phyloP scores from a whole-genome alignment of 2,329 filamentous ascomycete genomes.

The Elsinoe australis region DNA sequence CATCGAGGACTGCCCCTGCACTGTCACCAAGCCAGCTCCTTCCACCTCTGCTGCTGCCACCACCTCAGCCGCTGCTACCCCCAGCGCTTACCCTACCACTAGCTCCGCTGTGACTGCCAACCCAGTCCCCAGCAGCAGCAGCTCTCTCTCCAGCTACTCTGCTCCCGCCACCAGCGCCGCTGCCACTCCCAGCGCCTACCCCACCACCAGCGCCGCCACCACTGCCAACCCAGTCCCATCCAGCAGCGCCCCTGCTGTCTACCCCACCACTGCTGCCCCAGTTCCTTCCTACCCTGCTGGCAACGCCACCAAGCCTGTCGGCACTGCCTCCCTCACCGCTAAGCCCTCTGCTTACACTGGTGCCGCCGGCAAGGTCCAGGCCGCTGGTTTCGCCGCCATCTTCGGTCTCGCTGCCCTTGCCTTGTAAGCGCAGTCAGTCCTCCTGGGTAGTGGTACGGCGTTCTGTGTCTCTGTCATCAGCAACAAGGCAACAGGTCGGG shows the following conservation, averaged over 20 bases:
- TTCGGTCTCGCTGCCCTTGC: conserved; percentile 42
- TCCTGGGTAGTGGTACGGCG: no score
- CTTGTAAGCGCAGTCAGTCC: conserved; percentile 22
- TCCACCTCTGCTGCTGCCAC: conserved; percentile 40
- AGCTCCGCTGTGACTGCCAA: conserved; percentile 13
- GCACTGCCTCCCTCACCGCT: conserved; percentile 25
- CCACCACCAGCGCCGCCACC: conserved; percentile 13
- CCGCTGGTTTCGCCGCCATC: conserved; percentile 45
- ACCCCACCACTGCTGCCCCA: conserved; percentile 20
- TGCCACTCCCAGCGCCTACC: conserved; percentile 6
- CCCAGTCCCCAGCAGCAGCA: conserved; percentile 3
- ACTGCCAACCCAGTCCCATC: conserved; percentile 10
- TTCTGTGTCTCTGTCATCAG: no score
- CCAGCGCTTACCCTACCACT: conserved; percentile 1
- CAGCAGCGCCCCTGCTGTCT: conserved; percentile 5
- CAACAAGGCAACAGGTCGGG: conserved; percentile 4
- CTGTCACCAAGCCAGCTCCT: conserved; percentile 46
- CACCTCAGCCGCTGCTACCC: conserved; percentile 4
- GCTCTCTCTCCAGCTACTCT: conserved; percentile 19
- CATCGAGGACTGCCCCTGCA: conserved; percentile 30
- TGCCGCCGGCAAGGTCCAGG: conserved; percentile 43
- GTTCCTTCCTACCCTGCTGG: conserved; percentile 18
- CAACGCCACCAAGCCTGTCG: conserved; percentile 12
- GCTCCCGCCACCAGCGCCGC: conserved; percentile 8
- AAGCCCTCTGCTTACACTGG: conserved; percentile 40